A percentile compares a stretch with the other conserved stretches of the same genome.
Evolutionary conservation across 2,329 filamentous ascomycete species (phyloP).

Genomic region (Pestalotiopsis sp.): DNA sequence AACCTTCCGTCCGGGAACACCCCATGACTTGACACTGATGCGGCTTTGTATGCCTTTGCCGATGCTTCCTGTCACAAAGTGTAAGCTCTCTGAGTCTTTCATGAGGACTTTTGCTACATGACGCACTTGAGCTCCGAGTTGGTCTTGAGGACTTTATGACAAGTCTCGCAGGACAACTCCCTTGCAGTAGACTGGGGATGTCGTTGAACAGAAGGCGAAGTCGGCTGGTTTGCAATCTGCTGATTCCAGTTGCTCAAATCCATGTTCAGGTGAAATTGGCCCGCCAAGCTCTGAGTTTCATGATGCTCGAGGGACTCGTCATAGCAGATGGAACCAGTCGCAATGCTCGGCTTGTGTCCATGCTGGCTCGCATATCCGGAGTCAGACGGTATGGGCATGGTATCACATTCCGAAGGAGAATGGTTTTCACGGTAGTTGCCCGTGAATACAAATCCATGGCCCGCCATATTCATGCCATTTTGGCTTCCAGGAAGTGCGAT

Average conservation of each 20-base stretch:
- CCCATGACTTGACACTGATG: constrained; percentile 60
- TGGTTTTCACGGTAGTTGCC: constrained; percentile 34
- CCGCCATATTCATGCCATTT: constrained; percentile 22
- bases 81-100: background rate
- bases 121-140: constrained; percentile 59
- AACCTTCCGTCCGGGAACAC: constrained; percentile 67
- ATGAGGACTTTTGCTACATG: background rate
- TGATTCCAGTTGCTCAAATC: constrained; percentile 17
- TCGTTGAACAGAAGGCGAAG: constrained; percentile 4
- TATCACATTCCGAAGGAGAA: constrained; percentile 43
- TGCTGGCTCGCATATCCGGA: constrained; percentile 49
- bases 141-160: constrained; percentile 47
- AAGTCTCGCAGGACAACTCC: constrained; percentile 39
- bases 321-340: constrained; percentile 42
- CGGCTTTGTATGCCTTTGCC: constrained; percentile 69
- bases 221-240: constrained; percentile 14
- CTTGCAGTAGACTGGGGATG: constrained; percentile 17
- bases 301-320: constrained; percentile 41
- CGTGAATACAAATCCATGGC: constrained; percentile 28
- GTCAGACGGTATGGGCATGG: constrained; percentile 40
- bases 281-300: constrained; percentile 42
- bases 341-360: constrained; percentile 42
- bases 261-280: constrained; percentile 29
- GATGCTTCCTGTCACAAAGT: constrained; percentile 66
- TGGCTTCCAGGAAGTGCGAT: constrained; percentile 33